Evolutionary conservation across 2,329 filamentous ascomycete genomes (phyloP), one percentile per base, ranked within the genome.

Genomic region (Helotiales sp.): DNA sequence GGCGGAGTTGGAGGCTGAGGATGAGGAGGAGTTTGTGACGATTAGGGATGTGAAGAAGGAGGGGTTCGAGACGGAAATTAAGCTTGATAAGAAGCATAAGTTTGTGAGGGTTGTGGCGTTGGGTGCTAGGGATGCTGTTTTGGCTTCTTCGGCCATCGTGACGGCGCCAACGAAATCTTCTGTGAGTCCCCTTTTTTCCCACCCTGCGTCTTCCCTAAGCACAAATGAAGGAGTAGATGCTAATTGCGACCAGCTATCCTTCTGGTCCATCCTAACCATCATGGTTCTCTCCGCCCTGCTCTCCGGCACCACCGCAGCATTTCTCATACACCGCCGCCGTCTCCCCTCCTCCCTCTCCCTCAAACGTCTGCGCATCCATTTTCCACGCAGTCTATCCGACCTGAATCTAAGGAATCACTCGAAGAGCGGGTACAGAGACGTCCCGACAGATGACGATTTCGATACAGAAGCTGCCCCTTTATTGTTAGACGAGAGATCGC

Each of bases 51-150:
- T 68, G n/a, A 30, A 65, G 24, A 45, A 40, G 7, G 62, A 65
- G 13, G 70, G 69, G 8, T 72, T 72, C 24, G 70, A 72, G 60
- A 69, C 67, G 20, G 61, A 22, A 17, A 69, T 71, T 62, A 43
- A 47, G 24, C 65, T 71, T 11, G 40, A 60, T 37, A 57, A 49
- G n/a, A 34, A 11, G 2, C 26, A 61, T 52, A 45, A 52, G 32
- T 63, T 64, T 61, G 61, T 71, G 32, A 62, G 69, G 24, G 43
- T 70, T 32, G 61, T 52, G 8, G 69, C 69, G 24, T 50, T 70
- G n/a, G 63, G 68, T 43, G 61, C 20, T 2, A 52, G 40, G 47
- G 64, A 58, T 1, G n/a, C 22, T 3, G 66, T 59, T 34, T 57
- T 70, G 54, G 69, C 52, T n/a, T 55, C 58, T 34, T 65, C 69